phyloP scores from a whole-genome alignment of 139 green algal species.

The Coccomyxa sp. region DNA sequence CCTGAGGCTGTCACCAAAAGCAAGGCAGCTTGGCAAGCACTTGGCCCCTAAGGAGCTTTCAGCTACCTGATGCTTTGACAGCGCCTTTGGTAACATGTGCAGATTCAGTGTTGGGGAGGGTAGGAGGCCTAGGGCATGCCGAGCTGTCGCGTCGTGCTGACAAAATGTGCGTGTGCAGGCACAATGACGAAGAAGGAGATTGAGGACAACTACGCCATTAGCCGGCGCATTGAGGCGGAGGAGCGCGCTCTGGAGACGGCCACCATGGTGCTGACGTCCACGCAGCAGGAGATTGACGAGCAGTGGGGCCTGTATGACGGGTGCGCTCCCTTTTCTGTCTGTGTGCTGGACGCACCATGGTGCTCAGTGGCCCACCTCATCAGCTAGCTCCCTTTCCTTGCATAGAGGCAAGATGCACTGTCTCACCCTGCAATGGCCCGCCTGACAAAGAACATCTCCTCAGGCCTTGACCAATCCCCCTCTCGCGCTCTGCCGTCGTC shows the following conservation, averaged over 20 bases:
- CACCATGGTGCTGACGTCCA: conserved; percentile 84
- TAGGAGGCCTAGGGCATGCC: neutral
- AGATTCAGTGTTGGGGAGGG: neutral
- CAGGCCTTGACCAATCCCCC: no score
- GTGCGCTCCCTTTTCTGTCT: conserved; percentile 26
- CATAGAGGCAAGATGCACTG: neutral
- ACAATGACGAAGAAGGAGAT: conserved; percentile 71
- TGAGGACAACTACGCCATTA: conserved; percentile 88
- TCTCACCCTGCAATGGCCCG: no score
- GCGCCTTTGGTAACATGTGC: neutral
- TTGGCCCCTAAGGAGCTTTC: neutral
- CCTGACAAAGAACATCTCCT: no score
- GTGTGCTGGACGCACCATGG: no score
- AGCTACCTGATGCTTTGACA: neutral
- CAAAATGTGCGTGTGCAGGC: conserved; percentile 32
- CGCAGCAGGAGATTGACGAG: conserved; percentile 86
- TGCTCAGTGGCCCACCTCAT: no score
- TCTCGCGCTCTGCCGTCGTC: no score
- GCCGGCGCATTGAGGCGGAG: conserved; percentile 85
- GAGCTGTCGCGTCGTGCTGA: neutral
- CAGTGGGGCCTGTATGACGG: conserved; percentile 93
- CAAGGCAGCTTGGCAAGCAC: neutral
- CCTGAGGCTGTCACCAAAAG: neutral
- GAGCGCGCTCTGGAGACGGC: conserved; percentile 85
- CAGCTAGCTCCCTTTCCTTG: no score